Conservation (phyloP, 768 basidiomycete genomes). For the Trametes sanguinea region DNA sequence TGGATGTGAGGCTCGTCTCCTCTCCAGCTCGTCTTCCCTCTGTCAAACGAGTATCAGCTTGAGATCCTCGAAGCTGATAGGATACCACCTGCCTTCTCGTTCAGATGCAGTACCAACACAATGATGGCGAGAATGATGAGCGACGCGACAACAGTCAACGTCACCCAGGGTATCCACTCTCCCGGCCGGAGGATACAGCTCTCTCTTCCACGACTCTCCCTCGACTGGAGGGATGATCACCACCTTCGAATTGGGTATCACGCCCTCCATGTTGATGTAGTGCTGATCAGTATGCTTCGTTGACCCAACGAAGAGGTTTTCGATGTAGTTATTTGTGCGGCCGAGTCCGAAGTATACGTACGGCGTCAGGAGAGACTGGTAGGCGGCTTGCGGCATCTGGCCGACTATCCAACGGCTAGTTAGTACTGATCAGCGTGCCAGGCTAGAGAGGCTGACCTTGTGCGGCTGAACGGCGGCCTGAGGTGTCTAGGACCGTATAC, state of each 20-base stretch:
- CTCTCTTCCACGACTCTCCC: slow-evolving; percentile 74
- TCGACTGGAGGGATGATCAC: slow-evolving; percentile 82
- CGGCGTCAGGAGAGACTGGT: slow-evolving; percentile 86
- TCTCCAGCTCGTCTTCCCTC: slow-evolving; percentile 93
- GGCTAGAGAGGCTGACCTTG: slow-evolving; percentile 55
- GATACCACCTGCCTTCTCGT: slow-evolving; percentile 75
- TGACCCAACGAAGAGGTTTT: slow-evolving; percentile 95
- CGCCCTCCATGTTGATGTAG: slow-evolving; percentile 92
- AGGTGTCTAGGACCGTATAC: slow-evolving; percentile 93
- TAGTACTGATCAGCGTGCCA: background rate
- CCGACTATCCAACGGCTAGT: slow-evolving; percentile 55
- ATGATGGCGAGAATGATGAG: slow-evolving; percentile 76
- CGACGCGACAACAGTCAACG: slow-evolving; percentile 77
- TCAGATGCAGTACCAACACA: slow-evolving; percentile 84
- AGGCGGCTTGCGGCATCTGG: slow-evolving; percentile 91
- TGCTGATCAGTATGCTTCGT: slow-evolving; percentile 73
- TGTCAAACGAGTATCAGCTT: slow-evolving; percentile 34
- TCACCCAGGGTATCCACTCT: slow-evolving; percentile 98
- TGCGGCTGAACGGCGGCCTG: slow-evolving; percentile 84
- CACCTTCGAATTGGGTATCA: slow-evolving; percentile 96
- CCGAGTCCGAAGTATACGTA: slow-evolving; percentile 97
- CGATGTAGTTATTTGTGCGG: slow-evolving; percentile 98
- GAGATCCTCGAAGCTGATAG: slow-evolving; percentile 1
- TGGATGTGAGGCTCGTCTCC: slow-evolving; percentile 88
- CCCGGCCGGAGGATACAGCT: slow-evolving; percentile 91